Percentiles rank a stretch among this genome's conserved stretches.
Conservation (phyloP, 163 green algal genomes). For the Chlamydomonas reinhardtii region DNA sequence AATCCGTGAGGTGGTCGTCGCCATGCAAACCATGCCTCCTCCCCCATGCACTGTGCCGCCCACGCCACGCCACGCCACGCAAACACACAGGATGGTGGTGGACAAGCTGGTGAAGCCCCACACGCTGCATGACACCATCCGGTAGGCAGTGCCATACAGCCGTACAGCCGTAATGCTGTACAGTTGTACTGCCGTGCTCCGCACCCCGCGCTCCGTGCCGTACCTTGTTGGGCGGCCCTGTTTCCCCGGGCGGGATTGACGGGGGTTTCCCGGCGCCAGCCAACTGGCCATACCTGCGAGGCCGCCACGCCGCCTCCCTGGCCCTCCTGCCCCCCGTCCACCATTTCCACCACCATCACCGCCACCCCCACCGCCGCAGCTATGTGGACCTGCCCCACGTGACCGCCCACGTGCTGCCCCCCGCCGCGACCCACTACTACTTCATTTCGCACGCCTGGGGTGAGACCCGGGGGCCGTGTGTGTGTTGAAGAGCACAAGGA, state of each 20-base stretch:
- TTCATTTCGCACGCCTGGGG: slow-evolving; percentile 34
- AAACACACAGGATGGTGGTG: background rate
- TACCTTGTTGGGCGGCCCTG: too few relatives aligned
- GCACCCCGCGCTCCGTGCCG: too few relatives aligned
- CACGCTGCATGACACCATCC: slow-evolving; percentile 19
- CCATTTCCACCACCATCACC: background rate
- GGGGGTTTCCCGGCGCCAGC: too few relatives aligned
- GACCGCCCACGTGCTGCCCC: background rate
- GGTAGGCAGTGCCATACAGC: background rate
- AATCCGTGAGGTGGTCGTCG: too few relatives aligned
- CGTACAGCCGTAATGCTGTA: too few relatives aligned
- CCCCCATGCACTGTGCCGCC: too few relatives aligned
- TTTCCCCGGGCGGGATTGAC: too few relatives aligned
- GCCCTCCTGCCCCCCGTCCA: background rate
- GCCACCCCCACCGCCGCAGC: background rate
- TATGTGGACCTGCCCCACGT: slow-evolving; percentile 31
- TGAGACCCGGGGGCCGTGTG: background rate
- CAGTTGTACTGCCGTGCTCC: too few relatives aligned
- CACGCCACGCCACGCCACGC: too few relatives aligned
- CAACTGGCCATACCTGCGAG: too few relatives aligned
- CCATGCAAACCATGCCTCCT: too few relatives aligned
- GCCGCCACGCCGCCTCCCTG: background rate
- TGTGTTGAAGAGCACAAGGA: too few relatives aligned
- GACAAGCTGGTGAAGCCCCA: slow-evolving; percentile 20
- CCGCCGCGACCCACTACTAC: slow-evolving; percentile 20